These are phyloP conservation scores for Plasmodium vivax DNA, from an alignment of 169 alveolate species.

Conservation along the genomic window DNA sequence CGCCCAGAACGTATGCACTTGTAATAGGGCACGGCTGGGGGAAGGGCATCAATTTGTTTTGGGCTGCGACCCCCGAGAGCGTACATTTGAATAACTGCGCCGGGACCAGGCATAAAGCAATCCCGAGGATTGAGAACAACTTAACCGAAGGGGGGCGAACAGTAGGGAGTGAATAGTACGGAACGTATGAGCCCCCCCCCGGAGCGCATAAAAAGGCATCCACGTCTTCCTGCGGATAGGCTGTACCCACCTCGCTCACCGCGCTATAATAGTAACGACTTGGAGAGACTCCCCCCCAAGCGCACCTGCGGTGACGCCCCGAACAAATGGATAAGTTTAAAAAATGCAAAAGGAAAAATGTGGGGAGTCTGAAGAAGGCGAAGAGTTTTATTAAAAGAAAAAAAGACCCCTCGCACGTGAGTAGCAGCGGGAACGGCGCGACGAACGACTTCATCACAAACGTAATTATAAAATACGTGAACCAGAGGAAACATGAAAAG, in stretches of 20 bases:
- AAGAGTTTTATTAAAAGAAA: slow-evolving; percentile 31
- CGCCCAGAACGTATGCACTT: neutral
- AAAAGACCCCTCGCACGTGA: neutral
- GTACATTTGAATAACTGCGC: neutral
- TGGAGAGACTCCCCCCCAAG: neutral
- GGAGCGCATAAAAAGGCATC: neutral
- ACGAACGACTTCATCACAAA: slow-evolving; percentile 38
- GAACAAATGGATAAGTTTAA: slow-evolving; percentile 59
- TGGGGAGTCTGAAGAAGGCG: slow-evolving; percentile 8
- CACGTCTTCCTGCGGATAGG: neutral
- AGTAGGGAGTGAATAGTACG: neutral
- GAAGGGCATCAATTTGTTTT: neutral
- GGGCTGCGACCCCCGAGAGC: neutral
- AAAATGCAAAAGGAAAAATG: slow-evolving; percentile 29
- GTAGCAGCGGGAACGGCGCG: neutral
- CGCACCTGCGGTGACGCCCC: neutral
- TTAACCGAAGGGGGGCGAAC: neutral
- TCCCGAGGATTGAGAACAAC: neutral
- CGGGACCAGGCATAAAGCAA: neutral
- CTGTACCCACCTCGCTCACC: neutral
- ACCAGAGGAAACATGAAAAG: slow-evolving; percentile 31
- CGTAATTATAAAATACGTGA: slow-evolving; percentile 48
- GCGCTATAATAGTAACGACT: neutral
- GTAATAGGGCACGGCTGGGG: neutral
- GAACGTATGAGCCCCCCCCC: neutral